Conservation (phyloP, 441 rosid species). For the Flueggea neowawraea region DNA sequence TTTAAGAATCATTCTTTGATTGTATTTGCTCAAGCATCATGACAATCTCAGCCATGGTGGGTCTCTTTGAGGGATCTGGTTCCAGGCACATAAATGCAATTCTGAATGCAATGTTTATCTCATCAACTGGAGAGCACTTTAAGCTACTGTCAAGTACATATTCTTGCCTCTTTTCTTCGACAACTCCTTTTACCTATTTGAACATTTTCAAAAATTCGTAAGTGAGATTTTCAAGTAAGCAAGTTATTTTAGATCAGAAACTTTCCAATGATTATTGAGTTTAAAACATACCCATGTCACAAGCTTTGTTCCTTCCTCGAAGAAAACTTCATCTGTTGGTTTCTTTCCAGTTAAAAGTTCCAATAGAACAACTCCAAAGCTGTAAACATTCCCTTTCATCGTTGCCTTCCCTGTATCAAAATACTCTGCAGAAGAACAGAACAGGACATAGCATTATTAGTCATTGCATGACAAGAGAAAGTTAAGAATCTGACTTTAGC, state of each 20-base stretch:
- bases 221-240: too few relatives aligned
- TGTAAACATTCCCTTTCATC: slow-evolving; percentile 82
- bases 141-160: slow-evolving; percentile 56
- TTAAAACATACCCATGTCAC: slow-evolving; percentile 71
- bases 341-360: slow-evolving; percentile 80
- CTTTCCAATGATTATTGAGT: not conserved
- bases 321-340: slow-evolving; percentile 72
- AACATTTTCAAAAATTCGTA: not conserved
- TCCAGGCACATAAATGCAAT: slow-evolving; percentile 80
- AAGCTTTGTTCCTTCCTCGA: slow-evolving; percentile 88
- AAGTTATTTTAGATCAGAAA: too few relatives aligned
- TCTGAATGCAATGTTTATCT: slow-evolving; percentile 49
- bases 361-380: slow-evolving; percentile 78
- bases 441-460: slow-evolving; percentile 2
- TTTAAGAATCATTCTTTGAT: not conserved
- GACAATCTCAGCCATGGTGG: slow-evolving; percentile 83
- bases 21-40: slow-evolving; percentile 69
- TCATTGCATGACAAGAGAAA: not conserved
- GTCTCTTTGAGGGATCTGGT: slow-evolving; percentile 69
- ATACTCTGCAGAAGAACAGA: slow-evolving; percentile 46
- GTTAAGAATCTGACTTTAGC: not conserved
- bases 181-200: slow-evolving; percentile 69
- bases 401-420: slow-evolving; percentile 85
- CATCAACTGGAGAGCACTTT: slow-evolving; percentile 43
- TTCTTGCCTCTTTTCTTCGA: slow-evolving; percentile 62